Conservation (phyloP, 257 asterid species). For the Gentiana straminea region DNA sequence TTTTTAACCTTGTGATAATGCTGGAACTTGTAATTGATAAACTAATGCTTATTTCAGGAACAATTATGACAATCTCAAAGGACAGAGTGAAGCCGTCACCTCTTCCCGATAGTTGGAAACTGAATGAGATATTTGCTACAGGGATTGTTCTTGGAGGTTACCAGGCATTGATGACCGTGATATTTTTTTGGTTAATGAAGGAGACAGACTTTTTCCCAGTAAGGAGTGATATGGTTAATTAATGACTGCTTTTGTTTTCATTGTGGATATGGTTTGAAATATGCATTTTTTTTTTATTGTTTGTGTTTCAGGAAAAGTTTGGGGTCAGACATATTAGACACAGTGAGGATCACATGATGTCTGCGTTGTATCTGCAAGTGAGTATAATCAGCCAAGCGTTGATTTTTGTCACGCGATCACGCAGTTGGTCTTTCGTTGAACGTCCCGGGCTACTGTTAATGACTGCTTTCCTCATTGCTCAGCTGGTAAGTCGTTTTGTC, state of each 20-base stretch:
- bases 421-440: slow-evolving; percentile 48
- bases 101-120: slow-evolving; percentile 52
- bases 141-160: slow-evolving; percentile 52
- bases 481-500: slow-evolving; percentile 28
- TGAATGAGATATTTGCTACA: slow-evolving; percentile 47
- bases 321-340: slow-evolving; percentile 47
- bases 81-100: slow-evolving; percentile 67
- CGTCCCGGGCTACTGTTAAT: slow-evolving; percentile 57
- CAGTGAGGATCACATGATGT: slow-evolving; percentile 49
- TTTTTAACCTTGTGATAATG: not conserved
- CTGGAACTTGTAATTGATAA: too few relatives aligned
- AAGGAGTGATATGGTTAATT: slow-evolving; percentile 1
- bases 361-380: slow-evolving; percentile 68
- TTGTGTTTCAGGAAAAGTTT: slow-evolving; percentile 53
- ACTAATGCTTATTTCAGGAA: slow-evolving; percentile 22
- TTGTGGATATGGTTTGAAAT: too few relatives aligned
- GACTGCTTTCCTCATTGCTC: slow-evolving; percentile 47
- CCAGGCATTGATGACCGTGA: slow-evolving; percentile 50
- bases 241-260: too few relatives aligned
- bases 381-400: slow-evolving; percentile 64
- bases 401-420: slow-evolving; percentile 50
- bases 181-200: slow-evolving; percentile 35
- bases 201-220: slow-evolving; percentile 48
- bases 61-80: slow-evolving; percentile 60
- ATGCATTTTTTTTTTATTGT: not conserved